Evolutionary conservation across 208 protist species (phyloP).

Genomic region (Acanthamoeba sp.): DNA sequence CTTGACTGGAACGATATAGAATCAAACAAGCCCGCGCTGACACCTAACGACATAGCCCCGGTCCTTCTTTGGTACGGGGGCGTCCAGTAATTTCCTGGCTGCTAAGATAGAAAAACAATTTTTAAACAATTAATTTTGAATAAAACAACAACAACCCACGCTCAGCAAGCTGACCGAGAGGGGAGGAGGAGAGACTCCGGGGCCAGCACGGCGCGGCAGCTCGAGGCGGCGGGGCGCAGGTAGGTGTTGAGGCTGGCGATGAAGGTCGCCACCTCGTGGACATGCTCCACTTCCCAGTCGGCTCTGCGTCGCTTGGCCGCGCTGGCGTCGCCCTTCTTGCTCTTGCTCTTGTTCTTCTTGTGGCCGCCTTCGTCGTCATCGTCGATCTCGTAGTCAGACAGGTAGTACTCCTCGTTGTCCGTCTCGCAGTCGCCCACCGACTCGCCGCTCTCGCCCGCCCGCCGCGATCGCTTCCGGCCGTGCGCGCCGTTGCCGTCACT

Average conservation of each 20-base stretch:
- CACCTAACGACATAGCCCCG: no score
- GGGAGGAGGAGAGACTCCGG: background rate
- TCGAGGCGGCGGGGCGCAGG: background rate
- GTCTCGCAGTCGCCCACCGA: background rate
- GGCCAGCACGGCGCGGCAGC: background rate
- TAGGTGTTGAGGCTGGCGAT: background rate
- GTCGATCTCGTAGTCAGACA: background rate
- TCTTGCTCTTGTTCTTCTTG: no score
- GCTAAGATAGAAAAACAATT: no score
- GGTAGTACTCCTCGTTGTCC: constrained; percentile 35
- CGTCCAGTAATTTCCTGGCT: no score
- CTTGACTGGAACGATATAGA: no score
- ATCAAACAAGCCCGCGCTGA: no score
- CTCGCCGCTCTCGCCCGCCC: background rate
- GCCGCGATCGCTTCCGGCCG: background rate
- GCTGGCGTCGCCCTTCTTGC: no score
- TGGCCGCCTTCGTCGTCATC: background rate
- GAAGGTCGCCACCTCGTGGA: background rate
- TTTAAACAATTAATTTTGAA: no score
- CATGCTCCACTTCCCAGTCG: background rate
- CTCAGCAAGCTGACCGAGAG: background rate
- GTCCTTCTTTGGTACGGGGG: no score
- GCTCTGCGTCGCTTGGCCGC: background rate
- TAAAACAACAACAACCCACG: no score
- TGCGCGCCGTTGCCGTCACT: background rate